Evolutionary conservation across 805 yeast species (phyloP), one percentile per base, ranked within the genome.

Genomic region (Maudiozyma saulgeensis): DNA sequence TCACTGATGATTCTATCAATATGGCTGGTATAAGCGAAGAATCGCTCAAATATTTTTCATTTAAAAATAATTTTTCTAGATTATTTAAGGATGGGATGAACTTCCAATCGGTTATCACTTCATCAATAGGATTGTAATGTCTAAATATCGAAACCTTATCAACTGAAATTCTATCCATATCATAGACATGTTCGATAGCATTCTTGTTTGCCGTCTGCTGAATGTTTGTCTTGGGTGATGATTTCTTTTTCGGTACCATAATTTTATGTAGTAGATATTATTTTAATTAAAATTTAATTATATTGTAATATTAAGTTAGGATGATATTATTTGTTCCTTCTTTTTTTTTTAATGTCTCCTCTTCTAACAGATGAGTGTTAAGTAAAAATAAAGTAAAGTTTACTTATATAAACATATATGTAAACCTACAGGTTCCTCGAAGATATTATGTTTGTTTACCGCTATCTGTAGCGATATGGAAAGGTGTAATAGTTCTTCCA

Each of bases 1-100:
- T 39, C 9, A 54, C 28, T 9, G 55, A 31, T 21, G 54, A 46
- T 48, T 47, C 49, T 19, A 47, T 23, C 5, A 46, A 23, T 15
- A 46, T 15, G 11, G 47, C 23, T 3, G 43, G 16, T 19, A 19
- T 16, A 9, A 45, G 15, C 8, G 15, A 12, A n/a, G 35, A 7
- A n/a, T 58, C 59, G 43, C 3, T 38, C 4, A 38, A 2, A 8
- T 31, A 23, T 13, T 19, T n/a, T n/a, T 39, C 41, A 37, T 40
- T 34, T 13, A 39, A n/a, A 16, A 38, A 11, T 16, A 50, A 3
- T 12, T 32, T 25, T 25, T 41, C 38, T 23, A 52, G 41, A 42
- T 46, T 44, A 1, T 43, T 40, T 1, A 50, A 19, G 8, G 55
- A 48, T 34, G 55, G 51, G 4, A 13, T 37, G 19, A 48, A 50